Percentiles rank a stretch among this genome's conserved stretches.
These are phyloP conservation scores for Linnemannia exigua DNA, from an alignment of 192 early-diverging fungal species.

Conservation along the genomic window DNA sequence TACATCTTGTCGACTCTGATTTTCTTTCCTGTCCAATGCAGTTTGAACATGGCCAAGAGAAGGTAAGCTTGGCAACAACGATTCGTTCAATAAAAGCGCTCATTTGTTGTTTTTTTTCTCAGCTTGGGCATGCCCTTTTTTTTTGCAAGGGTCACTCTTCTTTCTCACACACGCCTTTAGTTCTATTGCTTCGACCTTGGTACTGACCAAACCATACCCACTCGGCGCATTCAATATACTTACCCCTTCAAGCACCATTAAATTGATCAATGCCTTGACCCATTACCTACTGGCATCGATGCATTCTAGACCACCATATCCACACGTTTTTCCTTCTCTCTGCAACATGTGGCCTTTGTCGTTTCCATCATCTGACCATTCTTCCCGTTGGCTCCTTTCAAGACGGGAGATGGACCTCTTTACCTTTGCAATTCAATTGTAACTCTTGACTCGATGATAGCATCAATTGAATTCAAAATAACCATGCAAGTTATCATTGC, in stretches of 20 bases:
- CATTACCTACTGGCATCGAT: not conserved
- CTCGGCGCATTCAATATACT: not conserved
- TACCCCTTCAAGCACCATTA: not conserved
- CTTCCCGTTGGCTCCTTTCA: not conserved
- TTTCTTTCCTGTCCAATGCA: not conserved
- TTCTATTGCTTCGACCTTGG: not conserved
- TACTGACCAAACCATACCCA: not conserved
- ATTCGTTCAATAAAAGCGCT: not conserved
- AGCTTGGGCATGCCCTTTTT: not conserved
- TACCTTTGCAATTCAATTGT: not conserved
- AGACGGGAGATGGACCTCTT: not conserved
- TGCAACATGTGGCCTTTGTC: not conserved
- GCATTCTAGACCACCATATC: not conserved
- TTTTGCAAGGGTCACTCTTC: constrained; percentile 13
- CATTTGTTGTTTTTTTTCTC: not conserved
- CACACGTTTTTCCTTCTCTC: not conserved
- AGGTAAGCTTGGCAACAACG: not conserved
- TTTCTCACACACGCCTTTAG: not conserved
- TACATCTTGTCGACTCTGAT: not conserved
- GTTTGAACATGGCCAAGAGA: not conserved
- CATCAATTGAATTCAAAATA: not conserved
- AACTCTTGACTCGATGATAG: not conserved
- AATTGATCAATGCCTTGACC: not conserved
- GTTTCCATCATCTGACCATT: not conserved
- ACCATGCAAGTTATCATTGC: not conserved